A percentile compares a stretch with the other conserved stretches of the same genome.
Conservation (phyloP, 2,329 filamentous ascomycete species). For the Nigrospora oryzae region DNA sequence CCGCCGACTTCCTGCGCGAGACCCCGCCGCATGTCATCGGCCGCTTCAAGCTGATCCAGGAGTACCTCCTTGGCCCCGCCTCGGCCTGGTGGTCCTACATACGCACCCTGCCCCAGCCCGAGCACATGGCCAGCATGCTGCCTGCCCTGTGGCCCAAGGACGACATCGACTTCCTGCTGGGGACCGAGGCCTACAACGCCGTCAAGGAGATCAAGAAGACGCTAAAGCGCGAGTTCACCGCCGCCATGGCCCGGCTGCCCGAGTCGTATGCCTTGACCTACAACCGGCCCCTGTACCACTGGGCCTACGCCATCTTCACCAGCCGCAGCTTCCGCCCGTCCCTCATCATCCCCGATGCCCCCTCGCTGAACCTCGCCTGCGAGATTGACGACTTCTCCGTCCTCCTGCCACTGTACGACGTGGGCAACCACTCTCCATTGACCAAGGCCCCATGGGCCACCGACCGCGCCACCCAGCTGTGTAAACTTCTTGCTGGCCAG, state of each 20-base stretch:
- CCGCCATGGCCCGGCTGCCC: conserved; percentile 29
- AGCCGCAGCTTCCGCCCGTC: conserved; percentile 57
- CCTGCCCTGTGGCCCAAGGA: conserved; percentile 56
- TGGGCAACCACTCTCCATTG: conserved; percentile 61
- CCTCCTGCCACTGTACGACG: conserved; percentile 61
- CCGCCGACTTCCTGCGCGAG: conserved; percentile 36
- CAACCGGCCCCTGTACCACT: conserved; percentile 46
- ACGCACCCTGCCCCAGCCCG: conserved; percentile 53
- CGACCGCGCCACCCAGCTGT: conserved; percentile 26
- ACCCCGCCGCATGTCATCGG: conserved; percentile 51
- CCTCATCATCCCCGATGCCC: conserved; percentile 37
- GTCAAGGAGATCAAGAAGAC: conserved; percentile 32
- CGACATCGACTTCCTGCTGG: conserved; percentile 44
- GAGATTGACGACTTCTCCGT: conserved; percentile 55
- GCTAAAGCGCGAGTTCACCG: conserved; percentile 36
- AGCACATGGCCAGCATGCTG: conserved; percentile 41
- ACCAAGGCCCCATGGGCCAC: conserved; percentile 48
- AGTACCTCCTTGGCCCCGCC: conserved; percentile 47
- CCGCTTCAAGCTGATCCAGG: conserved; percentile 61
- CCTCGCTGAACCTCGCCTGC: conserved; percentile 24
- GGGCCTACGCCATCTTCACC: conserved; percentile 58
- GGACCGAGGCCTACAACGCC: conserved; percentile 21
- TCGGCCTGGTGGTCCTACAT: conserved; percentile 67
- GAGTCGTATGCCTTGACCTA: conserved; percentile 23
- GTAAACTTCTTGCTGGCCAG: conserved; percentile 32